These are phyloP conservation scores for Bidens hawaiensis DNA, from an alignment of 140 eudicot species.

Conservation along the genomic window DNA sequence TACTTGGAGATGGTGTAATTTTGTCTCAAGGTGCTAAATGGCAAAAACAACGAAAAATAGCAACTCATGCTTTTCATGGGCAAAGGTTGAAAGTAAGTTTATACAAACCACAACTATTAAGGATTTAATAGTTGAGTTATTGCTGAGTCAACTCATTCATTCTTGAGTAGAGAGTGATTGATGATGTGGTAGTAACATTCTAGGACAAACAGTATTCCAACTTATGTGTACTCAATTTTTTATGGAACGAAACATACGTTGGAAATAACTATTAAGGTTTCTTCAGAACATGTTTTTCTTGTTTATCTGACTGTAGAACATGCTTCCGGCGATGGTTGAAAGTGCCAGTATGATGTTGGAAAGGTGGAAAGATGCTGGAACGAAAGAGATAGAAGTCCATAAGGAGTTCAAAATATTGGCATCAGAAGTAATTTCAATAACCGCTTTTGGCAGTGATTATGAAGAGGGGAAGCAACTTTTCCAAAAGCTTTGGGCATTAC, in stretches of 20 bases:
- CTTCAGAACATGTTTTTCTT: neutral
- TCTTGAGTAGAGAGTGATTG: too few relatives aligned
- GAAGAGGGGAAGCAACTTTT: slow-evolving; percentile 46
- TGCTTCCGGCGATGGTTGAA: slow-evolving; percentile 40
- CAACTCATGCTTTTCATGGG: slow-evolving; percentile 40
- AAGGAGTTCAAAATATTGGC: slow-evolving; percentile 38
- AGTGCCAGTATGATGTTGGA: slow-evolving; percentile 42
- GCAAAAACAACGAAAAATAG: slow-evolving; percentile 40
- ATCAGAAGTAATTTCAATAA: slow-evolving; percentile 46
- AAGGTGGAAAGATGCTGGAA: slow-evolving; percentile 34
- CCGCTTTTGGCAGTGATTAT: slow-evolving; percentile 58
- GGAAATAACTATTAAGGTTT: too few relatives aligned
- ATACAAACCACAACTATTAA: neutral
- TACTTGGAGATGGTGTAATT: slow-evolving; percentile 58
- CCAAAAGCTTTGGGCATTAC: slow-evolving; percentile 27
- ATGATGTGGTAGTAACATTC: too few relatives aligned
- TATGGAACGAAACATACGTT: too few relatives aligned
- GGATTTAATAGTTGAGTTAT: too few relatives aligned
- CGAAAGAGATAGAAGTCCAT: slow-evolving; percentile 40
- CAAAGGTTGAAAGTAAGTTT: slow-evolving; percentile 44
- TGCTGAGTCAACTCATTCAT: too few relatives aligned
- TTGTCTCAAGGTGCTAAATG: slow-evolving; percentile 44
- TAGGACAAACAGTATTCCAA: too few relatives aligned
- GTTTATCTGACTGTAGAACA: slow-evolving; percentile 23
- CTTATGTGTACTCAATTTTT: too few relatives aligned